Conservation (phyloP, 148 eudicot species). For the Silene conica region DNA sequence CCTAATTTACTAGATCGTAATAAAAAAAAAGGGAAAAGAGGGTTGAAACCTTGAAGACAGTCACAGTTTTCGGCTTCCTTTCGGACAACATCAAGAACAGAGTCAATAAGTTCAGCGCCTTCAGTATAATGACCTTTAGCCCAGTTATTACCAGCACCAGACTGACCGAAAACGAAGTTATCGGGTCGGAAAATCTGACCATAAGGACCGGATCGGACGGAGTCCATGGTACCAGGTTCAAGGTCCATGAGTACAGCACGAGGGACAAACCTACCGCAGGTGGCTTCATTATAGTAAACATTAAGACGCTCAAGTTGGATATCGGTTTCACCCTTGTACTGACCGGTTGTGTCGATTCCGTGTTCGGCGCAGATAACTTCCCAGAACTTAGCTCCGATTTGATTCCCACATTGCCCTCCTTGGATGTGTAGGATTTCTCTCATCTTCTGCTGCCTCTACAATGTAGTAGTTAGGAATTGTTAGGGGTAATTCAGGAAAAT, state of each 20-base stretch:
- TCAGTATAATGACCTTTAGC: constrained; percentile 77
- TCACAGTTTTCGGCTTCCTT: constrained; percentile 75
- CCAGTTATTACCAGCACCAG: constrained; percentile 71
- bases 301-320: constrained; percentile 52
- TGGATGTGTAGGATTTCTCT: constrained; percentile 53
- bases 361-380: constrained; percentile 64
- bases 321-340: constrained; percentile 27
- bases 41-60: constrained; percentile 52
- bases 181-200: constrained; percentile 67
- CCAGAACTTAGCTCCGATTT: constrained; percentile 70
- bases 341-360: constrained; percentile 53
- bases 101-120: constrained; percentile 64
- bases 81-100: constrained; percentile 72
- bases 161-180: constrained; percentile 58
- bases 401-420: constrained; percentile 40
- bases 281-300: constrained; percentile 65
- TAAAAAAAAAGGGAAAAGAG: neutral
- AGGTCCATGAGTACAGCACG: constrained; percentile 65
- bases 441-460: constrained; percentile 31
- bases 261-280: constrained; percentile 54
- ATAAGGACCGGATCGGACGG: constrained; percentile 49
- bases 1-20: neutral
- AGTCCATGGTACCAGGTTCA: constrained; percentile 70
- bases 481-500: neutral
- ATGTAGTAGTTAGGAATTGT: too few species aligned